phyloP scores from a whole-genome alignment of 1,284 basidiomycete species.

The Ustilago lituana region DNA sequence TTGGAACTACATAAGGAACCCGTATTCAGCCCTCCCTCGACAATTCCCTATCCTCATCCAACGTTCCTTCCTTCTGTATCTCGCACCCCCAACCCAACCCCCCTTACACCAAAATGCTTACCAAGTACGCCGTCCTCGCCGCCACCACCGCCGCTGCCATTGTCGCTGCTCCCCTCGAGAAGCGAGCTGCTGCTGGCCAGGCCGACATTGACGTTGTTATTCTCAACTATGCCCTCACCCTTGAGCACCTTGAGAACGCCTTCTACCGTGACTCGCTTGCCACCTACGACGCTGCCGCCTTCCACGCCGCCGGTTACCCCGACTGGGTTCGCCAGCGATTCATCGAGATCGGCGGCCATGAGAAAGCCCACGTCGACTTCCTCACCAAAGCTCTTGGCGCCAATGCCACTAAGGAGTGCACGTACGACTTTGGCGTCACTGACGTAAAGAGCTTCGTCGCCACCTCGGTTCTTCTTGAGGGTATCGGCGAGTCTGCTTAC shows the following conservation, averaged over 20 bases:
- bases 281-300: constrained; percentile 69
- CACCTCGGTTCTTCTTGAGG: constrained; percentile 73
- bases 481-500: constrained; percentile 72
- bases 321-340: constrained; percentile 71
- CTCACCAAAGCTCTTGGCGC: constrained; percentile 72
- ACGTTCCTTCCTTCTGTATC: neutral
- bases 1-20: constrained; percentile 16
- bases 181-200: constrained; percentile 60
- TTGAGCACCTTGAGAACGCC: constrained; percentile 77
- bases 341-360: constrained; percentile 69
- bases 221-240: constrained; percentile 75
- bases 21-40: neutral
- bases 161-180: constrained; percentile 39
- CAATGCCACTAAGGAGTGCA: constrained; percentile 72
- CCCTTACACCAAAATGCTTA: constrained; percentile 37
- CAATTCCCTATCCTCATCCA: constrained; percentile 7
- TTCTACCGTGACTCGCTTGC: constrained; percentile 71
- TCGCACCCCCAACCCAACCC: neutral
- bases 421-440: constrained; percentile 72
- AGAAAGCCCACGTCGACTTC: constrained; percentile 72
- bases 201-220: constrained; percentile 68
- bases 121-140: constrained; percentile 52
- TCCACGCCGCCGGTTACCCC: constrained; percentile 72
- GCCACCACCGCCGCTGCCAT: constrained; percentile 51
- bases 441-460: constrained; percentile 70